Base-by-base conservation (phyloP, 176 grass and related monocot genomes). In the Oryza rufipogon region DNA sequence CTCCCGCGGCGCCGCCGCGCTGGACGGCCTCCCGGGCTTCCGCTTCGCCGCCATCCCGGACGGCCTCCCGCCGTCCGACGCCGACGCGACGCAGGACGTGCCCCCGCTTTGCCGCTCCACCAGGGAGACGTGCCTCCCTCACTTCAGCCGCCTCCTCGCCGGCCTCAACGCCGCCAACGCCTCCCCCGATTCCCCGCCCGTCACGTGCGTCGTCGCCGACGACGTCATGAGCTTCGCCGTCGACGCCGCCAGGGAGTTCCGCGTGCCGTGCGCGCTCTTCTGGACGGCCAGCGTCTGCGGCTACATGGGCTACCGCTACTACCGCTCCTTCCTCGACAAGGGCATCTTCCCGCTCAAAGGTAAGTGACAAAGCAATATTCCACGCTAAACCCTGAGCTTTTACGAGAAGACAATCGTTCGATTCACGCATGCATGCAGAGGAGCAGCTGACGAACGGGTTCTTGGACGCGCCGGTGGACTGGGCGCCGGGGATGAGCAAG, bases 341-440 rank as follows among this genome's bases (percentile, higher is more conserved):
- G 86, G 92, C 86, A 47, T 90, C 47, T 73, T 91, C 47, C 92
- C 91, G 7, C 54, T 94, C 34, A 88, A 88, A 91, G 88, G 88
- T 41, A 41, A n/a, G n/a, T n/a, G n/a, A n/a, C n/a, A n/a, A n/a
- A n/a, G n/a, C n/a, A n/a, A n/a, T n/a, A n/a, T n/a, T n/a, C n/a
- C n/a, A n/a, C n/a, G n/a, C n/a, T n/a, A n/a, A 39, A 23, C 66
- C 58, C 15, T 68, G 33, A 63, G n/a, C 19, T 42, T 19, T 2
- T 19, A 66, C 23, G 58, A 45, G n/a, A 28, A 2, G 34, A 6
- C 19, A 20, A 44, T 54, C 20, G 7, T n/a, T n/a, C n/a, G n/a
- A n/a, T n/a, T n/a, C n/a, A 25, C 63, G 87, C 54, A 81, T 56
- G 71, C 3, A 20, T 70, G 87, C 72, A 89, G 83, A 82, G 0